These are phyloP conservation scores for Blastocystis sp. DNA, from an alignment of 352 stramenopile genomes.

Conservation along the genomic window DNA sequence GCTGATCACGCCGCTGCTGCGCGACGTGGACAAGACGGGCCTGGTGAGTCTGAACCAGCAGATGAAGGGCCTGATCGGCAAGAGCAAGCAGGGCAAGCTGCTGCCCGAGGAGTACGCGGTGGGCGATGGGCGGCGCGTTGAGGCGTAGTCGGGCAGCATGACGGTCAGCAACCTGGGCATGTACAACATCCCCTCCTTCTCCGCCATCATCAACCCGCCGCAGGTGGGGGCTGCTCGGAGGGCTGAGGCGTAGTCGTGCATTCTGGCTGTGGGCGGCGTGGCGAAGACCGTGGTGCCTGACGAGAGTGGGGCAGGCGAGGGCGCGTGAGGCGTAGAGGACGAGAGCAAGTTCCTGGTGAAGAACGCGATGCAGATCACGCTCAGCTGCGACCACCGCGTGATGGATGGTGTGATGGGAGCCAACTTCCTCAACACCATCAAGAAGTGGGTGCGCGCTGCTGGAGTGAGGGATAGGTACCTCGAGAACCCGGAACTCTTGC, in stretches of 20 bases:
- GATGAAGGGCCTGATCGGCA: constrained; percentile 92
- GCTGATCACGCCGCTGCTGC: constrained; percentile 97
- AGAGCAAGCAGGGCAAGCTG: constrained; percentile 90
- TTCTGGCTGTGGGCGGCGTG: constrained; percentile 92
- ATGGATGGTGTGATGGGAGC: constrained; percentile 91
- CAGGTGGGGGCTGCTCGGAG: constrained; percentile 73
- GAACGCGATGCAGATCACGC: constrained; percentile 72
- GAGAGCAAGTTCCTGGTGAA: constrained; percentile 71
- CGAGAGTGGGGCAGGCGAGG: neutral
- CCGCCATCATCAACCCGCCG: constrained; percentile 87
- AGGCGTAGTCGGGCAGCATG: constrained; percentile 90
- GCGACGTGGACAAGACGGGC: constrained; percentile 85
- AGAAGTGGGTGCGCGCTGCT: constrained; percentile 85
- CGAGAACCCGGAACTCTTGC: constrained; percentile 83
- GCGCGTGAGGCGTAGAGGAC: constrained; percentile 3
- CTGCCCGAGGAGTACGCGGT: constrained; percentile 91
- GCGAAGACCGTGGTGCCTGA: constrained; percentile 78
- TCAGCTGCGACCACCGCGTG: constrained; percentile 89
- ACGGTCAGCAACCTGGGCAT: constrained; percentile 97
- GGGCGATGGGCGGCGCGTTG: neutral
- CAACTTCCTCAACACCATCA: constrained; percentile 91
- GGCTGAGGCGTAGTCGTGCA: constrained; percentile 78
- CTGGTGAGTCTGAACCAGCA: constrained; percentile 88
- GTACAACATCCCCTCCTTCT: constrained; percentile 86
- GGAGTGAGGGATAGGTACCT: constrained; percentile 15